A percentile compares a stretch with the other conserved stretches of the same genome.
Evolutionary conservation across 352 stramenopile species (phyloP).

Genomic region (Thalassiosira mediterranea): DNA sequence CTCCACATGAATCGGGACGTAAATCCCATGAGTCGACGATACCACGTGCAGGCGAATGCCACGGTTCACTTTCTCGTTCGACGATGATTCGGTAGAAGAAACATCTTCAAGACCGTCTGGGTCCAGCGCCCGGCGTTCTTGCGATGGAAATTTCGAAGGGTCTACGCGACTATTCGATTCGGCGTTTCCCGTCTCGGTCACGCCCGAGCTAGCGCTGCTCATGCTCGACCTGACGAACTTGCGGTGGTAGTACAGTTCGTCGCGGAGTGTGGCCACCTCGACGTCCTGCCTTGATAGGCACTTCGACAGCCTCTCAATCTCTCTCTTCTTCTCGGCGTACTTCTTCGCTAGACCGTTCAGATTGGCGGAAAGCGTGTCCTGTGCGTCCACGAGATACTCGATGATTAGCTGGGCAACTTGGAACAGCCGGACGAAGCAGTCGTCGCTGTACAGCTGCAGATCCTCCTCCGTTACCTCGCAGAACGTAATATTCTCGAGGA

Average conservation of each 20-base stretch:
- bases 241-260: constrained; percentile 45
- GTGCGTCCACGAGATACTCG: constrained; percentile 80
- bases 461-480: constrained; percentile 72
- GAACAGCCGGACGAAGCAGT: constrained; percentile 82
- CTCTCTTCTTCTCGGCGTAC: constrained; percentile 44
- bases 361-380: constrained; percentile 71
- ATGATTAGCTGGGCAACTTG: constrained; percentile 78
- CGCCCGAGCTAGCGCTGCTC: too few species aligned
- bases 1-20: constrained; percentile 15
- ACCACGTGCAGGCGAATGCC: constrained; percentile 39
- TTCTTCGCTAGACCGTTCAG: constrained; percentile 60
- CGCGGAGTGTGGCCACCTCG: constrained; percentile 25
- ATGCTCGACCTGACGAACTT: too few species aligned
- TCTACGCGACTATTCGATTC: constrained; percentile 14
- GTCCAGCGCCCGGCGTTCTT: constrained; percentile 14
- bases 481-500: constrained; percentile 82
- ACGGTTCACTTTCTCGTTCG: neutral
- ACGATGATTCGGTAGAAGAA: neutral
- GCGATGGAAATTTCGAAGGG: constrained; percentile 25
- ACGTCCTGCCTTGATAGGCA: constrained; percentile 32
- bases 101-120: constrained; percentile 7
- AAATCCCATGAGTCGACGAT: constrained; percentile 21
- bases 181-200: too few species aligned
- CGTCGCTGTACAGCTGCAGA: constrained; percentile 71
- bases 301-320: constrained; percentile 33